phyloP scores from a whole-genome alignment of 345 rosid species.

The Sonneratia caseolaris region DNA sequence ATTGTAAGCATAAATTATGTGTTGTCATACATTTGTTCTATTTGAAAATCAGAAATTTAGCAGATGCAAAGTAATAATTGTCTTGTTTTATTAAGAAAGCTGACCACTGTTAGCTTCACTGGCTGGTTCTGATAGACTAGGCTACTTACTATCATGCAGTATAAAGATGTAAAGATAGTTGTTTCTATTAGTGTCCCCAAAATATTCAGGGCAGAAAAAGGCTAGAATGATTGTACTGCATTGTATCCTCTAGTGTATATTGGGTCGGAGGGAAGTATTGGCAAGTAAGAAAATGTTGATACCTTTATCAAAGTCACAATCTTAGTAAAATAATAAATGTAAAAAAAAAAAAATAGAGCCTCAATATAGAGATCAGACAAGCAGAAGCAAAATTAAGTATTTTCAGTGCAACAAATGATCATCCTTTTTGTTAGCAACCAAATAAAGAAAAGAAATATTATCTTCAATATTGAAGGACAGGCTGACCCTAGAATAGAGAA shows the following conservation, averaged over 20 bases:
- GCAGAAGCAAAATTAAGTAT: not conserved
- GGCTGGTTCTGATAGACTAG: not conserved
- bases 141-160: not conserved
- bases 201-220: not conserved
- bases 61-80: not conserved
- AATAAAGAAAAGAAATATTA: not conserved
- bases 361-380: not conserved
- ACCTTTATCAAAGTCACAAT: not conserved
- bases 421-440: not conserved
- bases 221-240: not conserved
- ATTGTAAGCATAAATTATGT: not conserved
- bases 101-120: not conserved
- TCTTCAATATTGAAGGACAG: not conserved
- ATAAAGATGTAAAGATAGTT: no score
- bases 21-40: not conserved
- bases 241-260: not conserved
- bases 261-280: not conserved
- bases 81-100: not conserved
- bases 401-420: not conserved
- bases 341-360: not conserved
- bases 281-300: not conserved
- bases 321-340: not conserved
- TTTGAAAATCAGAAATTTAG: not conserved
- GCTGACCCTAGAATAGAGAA: not conserved
- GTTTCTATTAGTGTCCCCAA: not conserved